Evolutionary conservation across 2,329 filamentous ascomycete genomes (phyloP), one percentile per base, ranked within the genome.

Genomic region (Trichoderma atrobrunneum): DNA sequence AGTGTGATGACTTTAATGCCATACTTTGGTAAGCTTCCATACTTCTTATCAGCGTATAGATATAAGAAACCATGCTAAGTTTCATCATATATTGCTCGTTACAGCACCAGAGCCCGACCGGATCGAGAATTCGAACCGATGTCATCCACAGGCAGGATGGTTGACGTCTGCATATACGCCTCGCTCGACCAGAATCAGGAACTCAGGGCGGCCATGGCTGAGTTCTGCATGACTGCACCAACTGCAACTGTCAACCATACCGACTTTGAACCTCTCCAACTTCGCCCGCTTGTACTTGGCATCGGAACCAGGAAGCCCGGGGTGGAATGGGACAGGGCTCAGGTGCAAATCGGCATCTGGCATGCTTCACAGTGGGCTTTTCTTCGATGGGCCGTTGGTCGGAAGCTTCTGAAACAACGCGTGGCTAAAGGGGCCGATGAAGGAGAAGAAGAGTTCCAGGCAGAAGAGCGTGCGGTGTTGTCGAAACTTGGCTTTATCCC

Each of bases 181-280:
- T 34, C 62, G 5, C 51, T 65, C 21, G 39, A 71, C 30, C 54
- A 57, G 16, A 18, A 63, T 26, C 11, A 32, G 26, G 30, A 67
- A 51, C n/a, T 68, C 3, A 56, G 43, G 24, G n/a, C n/a, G 2
- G 32, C 68, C 12, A 7, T 72, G 6, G 14, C 12, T 11, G 56
- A 57, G 3, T 72, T 74, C 24, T 54, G 72, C 54, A 57, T 48
- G 4, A 54, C 11, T 10, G 24, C 69, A 6, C 71, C 68, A 1
- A 74, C 73, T 5, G 18, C 48, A 18, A 65, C 66, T 7, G n/a
- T 73, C 43, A 74, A 73, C 32, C 64, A 72, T 51, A 73, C 73
- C 18, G 60, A 70, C 30, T 24, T 30, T 11, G 16, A 43, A 32
- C 26, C 39, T 43, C 39, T 71, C 12, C 30, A 65, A 32, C 30